Percentiles rank a stretch among this genome's conserved stretches.
phyloP scores from a whole-genome alignment of 441 rosid species.

The Jatropha podagrica region DNA sequence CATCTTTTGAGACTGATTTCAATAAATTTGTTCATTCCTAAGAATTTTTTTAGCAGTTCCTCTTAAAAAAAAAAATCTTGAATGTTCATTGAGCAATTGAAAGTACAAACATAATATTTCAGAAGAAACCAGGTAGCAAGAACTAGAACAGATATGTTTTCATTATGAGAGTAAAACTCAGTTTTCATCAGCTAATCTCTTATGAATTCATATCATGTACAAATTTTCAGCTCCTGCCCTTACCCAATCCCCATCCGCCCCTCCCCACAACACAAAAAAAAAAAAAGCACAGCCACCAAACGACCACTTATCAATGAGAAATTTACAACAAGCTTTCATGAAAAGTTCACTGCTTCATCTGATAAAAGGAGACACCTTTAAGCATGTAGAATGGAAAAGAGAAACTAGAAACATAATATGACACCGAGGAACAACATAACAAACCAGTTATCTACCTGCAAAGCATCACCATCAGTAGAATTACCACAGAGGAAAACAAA shows the following conservation, averaged over 20 bases:
- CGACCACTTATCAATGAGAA: not conserved
- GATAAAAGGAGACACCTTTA: not conserved
- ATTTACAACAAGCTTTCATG: not conserved
- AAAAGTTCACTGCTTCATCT: conserved; percentile 4
- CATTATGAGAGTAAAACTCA: not conserved
- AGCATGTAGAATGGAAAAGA: conserved; percentile 2
- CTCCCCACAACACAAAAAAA: too few species aligned
- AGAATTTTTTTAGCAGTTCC: not conserved
- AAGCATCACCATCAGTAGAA: conserved; percentile 69
- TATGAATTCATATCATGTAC: not conserved
- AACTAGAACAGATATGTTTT: not conserved
- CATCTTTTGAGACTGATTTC: not conserved
- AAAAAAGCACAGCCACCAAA: too few species aligned
- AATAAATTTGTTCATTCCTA: not conserved
- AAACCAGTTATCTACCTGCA: conserved; percentile 61
- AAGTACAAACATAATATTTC: not conserved
- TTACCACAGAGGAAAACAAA: conserved; percentile 87
- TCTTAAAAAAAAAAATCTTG: too few species aligned
- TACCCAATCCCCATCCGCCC: too few species aligned
- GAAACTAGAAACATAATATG: conserved; percentile 16
- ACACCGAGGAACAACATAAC: conserved; percentile 4
- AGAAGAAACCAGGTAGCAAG: not conserved
- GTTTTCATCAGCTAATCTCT: not conserved
- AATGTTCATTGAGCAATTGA: not conserved
- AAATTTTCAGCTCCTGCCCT: not conserved